Evolutionary conservation across 2,329 filamentous ascomycete genomes (phyloP).

Genomic region (Trichocomaceae sp.): DNA sequence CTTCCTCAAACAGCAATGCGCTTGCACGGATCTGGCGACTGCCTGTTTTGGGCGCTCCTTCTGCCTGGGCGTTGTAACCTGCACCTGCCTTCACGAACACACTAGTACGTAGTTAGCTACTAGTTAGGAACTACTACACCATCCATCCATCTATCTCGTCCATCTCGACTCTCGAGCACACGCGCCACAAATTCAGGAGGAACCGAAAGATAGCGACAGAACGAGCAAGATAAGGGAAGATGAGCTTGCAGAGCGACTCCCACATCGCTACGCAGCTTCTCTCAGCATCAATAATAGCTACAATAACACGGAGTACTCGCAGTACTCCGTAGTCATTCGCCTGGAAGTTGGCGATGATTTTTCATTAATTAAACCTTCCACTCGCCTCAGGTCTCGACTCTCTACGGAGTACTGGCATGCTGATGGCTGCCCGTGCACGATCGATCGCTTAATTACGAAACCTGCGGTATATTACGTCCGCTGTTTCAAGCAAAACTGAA

Average conservation of each 20-base stretch:
- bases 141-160: too few species aligned
- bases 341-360: neutral
- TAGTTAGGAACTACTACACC: too few species aligned
- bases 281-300: neutral
- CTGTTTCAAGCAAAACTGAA: neutral
- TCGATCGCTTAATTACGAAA: slow-evolving; percentile 2
- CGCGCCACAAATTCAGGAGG: too few species aligned
- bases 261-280: too few species aligned
- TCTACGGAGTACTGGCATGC: neutral
- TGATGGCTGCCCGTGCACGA: slow-evolving; percentile 9
- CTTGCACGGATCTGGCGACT: neutral
- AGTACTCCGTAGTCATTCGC: neutral
- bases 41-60: neutral
- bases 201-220: too few species aligned
- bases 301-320: neutral
- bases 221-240: too few species aligned
- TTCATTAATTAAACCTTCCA: neutral
- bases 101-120: too few species aligned
- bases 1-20: neutral
- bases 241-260: too few species aligned
- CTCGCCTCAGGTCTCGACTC: slow-evolving; percentile 1
- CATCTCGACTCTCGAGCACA: too few species aligned
- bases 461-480: neutral
- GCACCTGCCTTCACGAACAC: too few species aligned
- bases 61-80: too few species aligned